These are phyloP conservation scores for Pseudopyricularia cyperi DNA, from an alignment of 2,329 filamentous ascomycete genomes.

Conservation along the genomic window DNA sequence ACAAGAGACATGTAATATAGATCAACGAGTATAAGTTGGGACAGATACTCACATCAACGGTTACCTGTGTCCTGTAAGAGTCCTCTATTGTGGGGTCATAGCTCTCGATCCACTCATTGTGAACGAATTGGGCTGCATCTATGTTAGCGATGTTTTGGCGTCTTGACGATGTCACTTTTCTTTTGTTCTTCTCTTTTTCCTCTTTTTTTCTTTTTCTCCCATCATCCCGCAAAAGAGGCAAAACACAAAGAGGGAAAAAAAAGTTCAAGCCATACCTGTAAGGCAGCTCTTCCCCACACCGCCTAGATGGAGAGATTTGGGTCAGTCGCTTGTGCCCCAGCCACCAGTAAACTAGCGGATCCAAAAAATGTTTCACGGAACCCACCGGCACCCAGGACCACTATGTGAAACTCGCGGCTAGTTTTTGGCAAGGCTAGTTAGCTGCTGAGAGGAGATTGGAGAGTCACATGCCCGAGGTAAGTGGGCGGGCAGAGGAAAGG, in stretches of 20 bases:
- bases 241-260: conserved; percentile 6
- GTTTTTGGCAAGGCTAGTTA: background rate
- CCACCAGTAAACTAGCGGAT: conserved; percentile 5
- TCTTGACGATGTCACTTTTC: background rate
- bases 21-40: background rate
- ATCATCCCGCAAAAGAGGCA: background rate
- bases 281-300: conserved; percentile 88
- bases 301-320: conserved; percentile 33
- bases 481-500: background rate
- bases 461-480: background rate
- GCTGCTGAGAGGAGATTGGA: background rate
- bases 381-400: conserved; percentile 68
- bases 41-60: conserved; percentile 83
- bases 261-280: conserved; percentile 45
- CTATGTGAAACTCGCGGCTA: conserved; percentile 70
- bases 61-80: conserved; percentile 60
- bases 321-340: background rate
- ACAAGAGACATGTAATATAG: background rate
- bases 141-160: background rate
- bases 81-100: conserved; percentile 72
- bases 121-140: conserved; percentile 69
- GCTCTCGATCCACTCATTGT: conserved; percentile 87
- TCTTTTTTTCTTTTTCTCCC: too few relatives aligned
- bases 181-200: too few relatives aligned
- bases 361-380: conserved; percentile 8